A percentile compares a stretch with the other conserved stretches of the same genome.
These are phyloP conservation scores for Solanum clarkiae DNA, from an alignment of 257 asterid species.

Conservation along the genomic window DNA sequence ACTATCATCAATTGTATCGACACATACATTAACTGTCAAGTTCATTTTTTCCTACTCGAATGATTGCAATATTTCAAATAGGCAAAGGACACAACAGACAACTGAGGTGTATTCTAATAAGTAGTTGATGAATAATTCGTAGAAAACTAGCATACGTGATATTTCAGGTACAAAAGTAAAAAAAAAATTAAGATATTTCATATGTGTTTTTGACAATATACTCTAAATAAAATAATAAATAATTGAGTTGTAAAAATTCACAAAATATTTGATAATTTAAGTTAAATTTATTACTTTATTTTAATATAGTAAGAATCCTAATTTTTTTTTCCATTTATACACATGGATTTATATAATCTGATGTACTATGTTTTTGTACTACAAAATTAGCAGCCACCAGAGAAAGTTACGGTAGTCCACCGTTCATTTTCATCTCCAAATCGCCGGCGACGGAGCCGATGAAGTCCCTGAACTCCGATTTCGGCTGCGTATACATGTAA, in stretches of 20 bases:
- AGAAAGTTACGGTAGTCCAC: background rate
- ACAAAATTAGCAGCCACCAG: background rate
- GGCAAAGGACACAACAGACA: no score
- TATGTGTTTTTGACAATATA: no score
- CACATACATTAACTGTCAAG: background rate
- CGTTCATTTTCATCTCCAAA: background rate
- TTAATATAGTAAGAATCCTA: background rate
- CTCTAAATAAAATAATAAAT: background rate
- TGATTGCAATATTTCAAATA: no score
- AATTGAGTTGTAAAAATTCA: background rate
- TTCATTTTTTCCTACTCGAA: no score
- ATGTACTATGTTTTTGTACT: background rate
- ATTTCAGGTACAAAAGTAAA: no score
- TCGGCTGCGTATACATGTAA: background rate
- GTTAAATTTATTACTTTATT: background rate
- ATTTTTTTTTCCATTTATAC: background rate
- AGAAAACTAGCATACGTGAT: no score
- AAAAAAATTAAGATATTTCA: no score
- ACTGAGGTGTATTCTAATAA: no score
- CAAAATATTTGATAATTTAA: background rate
- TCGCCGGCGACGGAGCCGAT: slow-evolving; percentile 35
- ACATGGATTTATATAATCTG: background rate
- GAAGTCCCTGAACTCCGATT: background rate
- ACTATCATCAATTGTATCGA: background rate
- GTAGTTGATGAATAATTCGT: no score